These are phyloP conservation scores for Lachnellula suecica DNA, from an alignment of 2,329 filamentous ascomycete species.

Conservation along the genomic window DNA sequence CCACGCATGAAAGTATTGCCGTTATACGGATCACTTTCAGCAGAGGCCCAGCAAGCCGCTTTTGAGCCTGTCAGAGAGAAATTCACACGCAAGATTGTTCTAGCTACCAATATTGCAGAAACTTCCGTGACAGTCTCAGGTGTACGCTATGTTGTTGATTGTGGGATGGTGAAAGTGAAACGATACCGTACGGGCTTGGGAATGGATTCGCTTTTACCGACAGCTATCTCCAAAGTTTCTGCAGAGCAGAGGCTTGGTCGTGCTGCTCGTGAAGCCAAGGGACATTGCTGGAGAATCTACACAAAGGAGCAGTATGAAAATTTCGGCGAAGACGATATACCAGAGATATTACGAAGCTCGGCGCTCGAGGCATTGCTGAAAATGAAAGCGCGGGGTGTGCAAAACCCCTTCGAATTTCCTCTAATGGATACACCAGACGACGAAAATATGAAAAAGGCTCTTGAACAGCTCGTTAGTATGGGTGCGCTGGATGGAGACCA, in stretches of 20 bases:
- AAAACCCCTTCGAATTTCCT: constrained; percentile 79
- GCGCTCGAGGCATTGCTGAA: constrained; percentile 82
- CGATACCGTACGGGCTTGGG: constrained; percentile 82
- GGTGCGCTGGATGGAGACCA: constrained; percentile 73
- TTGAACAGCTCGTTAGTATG: constrained; percentile 77
- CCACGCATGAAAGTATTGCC: constrained; percentile 74
- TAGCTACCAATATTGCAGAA: constrained; percentile 98
- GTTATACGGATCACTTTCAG: constrained; percentile 86
- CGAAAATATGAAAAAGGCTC: constrained; percentile 77
- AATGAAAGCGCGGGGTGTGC: constrained; percentile 88
- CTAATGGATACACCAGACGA: constrained; percentile 79
- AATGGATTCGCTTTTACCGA: constrained; percentile 86
- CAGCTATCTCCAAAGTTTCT: constrained; percentile 89
- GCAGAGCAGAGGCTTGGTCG: constrained; percentile 89
- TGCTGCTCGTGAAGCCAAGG: constrained; percentile 87
- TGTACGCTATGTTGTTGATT: constrained; percentile 87
- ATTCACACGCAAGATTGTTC: constrained; percentile 82
- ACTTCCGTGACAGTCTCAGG: constrained; percentile 95
- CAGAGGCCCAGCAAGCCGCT: constrained; percentile 80
- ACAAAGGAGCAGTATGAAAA: constrained; percentile 73
- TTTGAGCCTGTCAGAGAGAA: constrained; percentile 72
- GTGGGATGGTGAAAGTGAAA: constrained; percentile 92
- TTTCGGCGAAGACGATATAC: constrained; percentile 72
- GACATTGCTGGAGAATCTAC: constrained; percentile 88
- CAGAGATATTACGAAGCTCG: constrained; percentile 90